Conservation (phyloP, 1,139 yeast genomes). For the Trichomonascaceae sp. region DNA sequence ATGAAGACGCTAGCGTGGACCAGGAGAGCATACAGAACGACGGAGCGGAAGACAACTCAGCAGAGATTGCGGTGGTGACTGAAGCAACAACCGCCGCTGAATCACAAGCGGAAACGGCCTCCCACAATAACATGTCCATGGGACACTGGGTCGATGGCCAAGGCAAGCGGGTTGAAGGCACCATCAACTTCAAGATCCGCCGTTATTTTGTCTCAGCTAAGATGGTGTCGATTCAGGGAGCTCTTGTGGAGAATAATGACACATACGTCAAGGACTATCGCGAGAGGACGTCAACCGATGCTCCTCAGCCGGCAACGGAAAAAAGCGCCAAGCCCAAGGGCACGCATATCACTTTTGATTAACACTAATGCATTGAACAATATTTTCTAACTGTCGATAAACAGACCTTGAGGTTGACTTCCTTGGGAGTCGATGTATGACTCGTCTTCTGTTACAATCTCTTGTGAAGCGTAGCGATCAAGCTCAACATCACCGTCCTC, state of each 20-base stretch:
- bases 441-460: too few relatives aligned
- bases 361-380: too few relatives aligned
- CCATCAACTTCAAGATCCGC: conserved; percentile 59
- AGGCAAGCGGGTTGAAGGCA: conserved; percentile 68
- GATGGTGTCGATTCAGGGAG: conserved; percentile 76
- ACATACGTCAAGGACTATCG: too few relatives aligned
- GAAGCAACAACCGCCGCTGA: conserved; percentile 3
- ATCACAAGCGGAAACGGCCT: conserved; percentile 1
- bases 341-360: conserved; percentile 8
- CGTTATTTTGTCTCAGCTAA: conserved; percentile 66
- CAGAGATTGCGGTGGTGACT: neutral
- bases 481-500: too few relatives aligned
- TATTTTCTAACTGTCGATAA: too few relatives aligned
- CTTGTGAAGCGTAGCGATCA: too few relatives aligned
- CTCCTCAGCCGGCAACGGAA: too few relatives aligned
- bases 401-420: too few relatives aligned
- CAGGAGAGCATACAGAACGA: conserved; percentile 4
- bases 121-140: conserved; percentile 30
- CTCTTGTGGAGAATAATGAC: too few relatives aligned
- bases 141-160: conserved; percentile 81
- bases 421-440: too few relatives aligned
- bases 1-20: conserved; percentile 16
- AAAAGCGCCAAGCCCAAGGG: conserved; percentile 1
- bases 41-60: conserved; percentile 4
- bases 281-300: too few relatives aligned